Percentiles rank a stretch among this genome's conserved stretches.
These are phyloP conservation scores for Salix udensis DNA, from an alignment of 345 rosid species.

Conservation along the genomic window DNA sequence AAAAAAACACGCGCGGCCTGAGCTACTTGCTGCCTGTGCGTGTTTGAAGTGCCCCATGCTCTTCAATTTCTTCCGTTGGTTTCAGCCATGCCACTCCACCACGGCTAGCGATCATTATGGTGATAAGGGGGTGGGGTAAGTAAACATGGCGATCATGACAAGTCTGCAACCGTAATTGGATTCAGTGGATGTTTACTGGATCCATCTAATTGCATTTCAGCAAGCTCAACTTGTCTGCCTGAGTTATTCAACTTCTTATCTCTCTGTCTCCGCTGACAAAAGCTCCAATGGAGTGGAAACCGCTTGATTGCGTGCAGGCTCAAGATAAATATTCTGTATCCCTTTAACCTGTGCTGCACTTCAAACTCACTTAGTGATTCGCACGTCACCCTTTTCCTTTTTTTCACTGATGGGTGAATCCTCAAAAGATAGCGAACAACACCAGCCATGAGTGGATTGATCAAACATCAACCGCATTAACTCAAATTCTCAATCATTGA, in stretches of 20 bases:
- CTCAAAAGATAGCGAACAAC: background rate
- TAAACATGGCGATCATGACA: slow-evolving; percentile 1
- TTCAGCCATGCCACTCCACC: slow-evolving; percentile 22
- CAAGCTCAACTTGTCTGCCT: no score
- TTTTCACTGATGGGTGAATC: background rate
- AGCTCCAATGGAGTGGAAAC: background rate
- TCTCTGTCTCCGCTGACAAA: background rate
- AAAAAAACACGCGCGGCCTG: background rate
- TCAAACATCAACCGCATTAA: background rate
- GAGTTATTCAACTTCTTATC: background rate
- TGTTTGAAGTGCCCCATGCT: background rate
- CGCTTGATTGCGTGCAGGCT: slow-evolving; percentile 8
- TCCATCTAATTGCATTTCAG: no score
- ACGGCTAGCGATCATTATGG: background rate
- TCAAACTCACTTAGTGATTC: background rate
- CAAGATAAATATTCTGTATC: background rate
- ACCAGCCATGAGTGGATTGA: background rate
- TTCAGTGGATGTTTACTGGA: background rate
- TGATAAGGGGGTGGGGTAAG: slow-evolving; percentile 28
- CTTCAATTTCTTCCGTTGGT: background rate
- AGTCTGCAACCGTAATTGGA: background rate
- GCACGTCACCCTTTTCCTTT: background rate
- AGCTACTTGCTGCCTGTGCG: background rate
- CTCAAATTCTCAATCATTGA: background rate
- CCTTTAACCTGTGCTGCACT: background rate